These are phyloP conservation scores for Pseudopyrenochaeta lycopersici DNA, from an alignment of 2,329 filamentous ascomycete genomes.

Conservation along the genomic window DNA sequence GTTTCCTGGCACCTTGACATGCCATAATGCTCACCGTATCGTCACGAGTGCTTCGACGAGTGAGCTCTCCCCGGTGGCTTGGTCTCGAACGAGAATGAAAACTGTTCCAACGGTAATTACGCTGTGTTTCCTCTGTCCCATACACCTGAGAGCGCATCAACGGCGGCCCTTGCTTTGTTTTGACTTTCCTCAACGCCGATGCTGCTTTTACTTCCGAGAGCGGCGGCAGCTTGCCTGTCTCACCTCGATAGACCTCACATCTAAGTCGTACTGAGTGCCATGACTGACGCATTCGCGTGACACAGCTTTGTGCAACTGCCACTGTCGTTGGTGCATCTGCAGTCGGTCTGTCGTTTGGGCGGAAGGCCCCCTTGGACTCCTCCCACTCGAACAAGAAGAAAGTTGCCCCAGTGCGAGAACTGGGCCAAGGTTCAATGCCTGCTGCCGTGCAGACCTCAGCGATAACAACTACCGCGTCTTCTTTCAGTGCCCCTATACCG, in stretches of 20 bases:
- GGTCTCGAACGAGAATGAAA: constrained; percentile 55
- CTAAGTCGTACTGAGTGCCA: constrained; percentile 36
- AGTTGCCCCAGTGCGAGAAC: constrained; percentile 45
- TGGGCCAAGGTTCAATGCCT: constrained; percentile 37
- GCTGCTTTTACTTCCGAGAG: constrained; percentile 30
- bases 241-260: constrained; percentile 29
- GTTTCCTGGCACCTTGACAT: constrained; percentile 40
- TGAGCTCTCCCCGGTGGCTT: constrained; percentile 48
- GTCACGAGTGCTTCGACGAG: constrained; percentile 48
- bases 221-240: constrained; percentile 36
- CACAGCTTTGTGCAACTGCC: constrained; percentile 70
- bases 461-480: constrained; percentile 31
- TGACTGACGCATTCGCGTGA: constrained; percentile 49
- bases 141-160: constrained; percentile 14
- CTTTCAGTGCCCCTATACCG: constrained; percentile 34
- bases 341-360: constrained; percentile 66
- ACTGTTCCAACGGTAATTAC: constrained; percentile 56
- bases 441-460: constrained; percentile 36
- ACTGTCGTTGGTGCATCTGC: constrained; percentile 67
- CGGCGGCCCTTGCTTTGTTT: constrained; percentile 41
- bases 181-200: constrained; percentile 34
- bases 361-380: constrained; percentile 54
- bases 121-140: constrained; percentile 26
- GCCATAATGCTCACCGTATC: constrained; percentile 53
- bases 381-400: constrained; percentile 50